phyloP scores from a whole-genome alignment of 2,329 filamentous ascomycete genomes.

The Fusarium sacchari region DNA sequence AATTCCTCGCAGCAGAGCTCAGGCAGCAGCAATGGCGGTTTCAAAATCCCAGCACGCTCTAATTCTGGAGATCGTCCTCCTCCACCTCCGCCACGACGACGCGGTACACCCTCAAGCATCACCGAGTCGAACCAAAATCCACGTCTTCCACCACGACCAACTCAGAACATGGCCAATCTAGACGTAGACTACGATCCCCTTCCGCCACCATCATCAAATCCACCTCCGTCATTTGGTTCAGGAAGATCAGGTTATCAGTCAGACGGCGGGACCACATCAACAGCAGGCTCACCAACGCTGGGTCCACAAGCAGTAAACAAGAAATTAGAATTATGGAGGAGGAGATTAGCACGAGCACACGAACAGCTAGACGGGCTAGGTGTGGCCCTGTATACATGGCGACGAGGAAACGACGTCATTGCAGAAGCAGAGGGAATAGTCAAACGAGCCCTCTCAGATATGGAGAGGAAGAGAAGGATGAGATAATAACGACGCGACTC shows the following conservation, averaged over 20 bases:
- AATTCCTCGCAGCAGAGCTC: slow-evolving; percentile 51
- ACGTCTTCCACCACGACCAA: slow-evolving; percentile 49
- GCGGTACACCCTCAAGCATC: slow-evolving; percentile 52
- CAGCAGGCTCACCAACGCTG: slow-evolving; percentile 47
- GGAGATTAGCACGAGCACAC: slow-evolving; percentile 73
- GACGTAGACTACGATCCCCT: slow-evolving; percentile 56
- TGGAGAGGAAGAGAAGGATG: slow-evolving; percentile 46
- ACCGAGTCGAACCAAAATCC: slow-evolving; percentile 22
- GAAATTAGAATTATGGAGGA: slow-evolving; percentile 77
- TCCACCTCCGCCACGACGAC: slow-evolving; percentile 59
- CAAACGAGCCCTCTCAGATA: slow-evolving; percentile 60
- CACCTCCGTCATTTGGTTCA: slow-evolving; percentile 38
- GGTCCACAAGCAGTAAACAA: slow-evolving; percentile 63
- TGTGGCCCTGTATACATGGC: slow-evolving; percentile 78
- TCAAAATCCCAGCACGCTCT: slow-evolving; percentile 25
- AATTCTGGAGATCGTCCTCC: slow-evolving; percentile 49
- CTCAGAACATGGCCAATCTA: slow-evolving; percentile 49
- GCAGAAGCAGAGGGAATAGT: slow-evolving; percentile 73
- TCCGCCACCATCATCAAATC: slow-evolving; percentile 45
- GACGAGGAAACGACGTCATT: slow-evolving; percentile 75
- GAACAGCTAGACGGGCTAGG: slow-evolving; percentile 69
- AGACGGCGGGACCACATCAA: slow-evolving; percentile 47
- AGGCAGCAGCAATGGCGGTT: slow-evolving; percentile 26
- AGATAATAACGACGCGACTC: slow-evolving; percentile 3
- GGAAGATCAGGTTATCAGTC: slow-evolving; percentile 45